Evolutionary conservation across 2,329 filamentous ascomycete species (phyloP), one percentile per base, ranked within the genome.

Genomic region (Aspergillaceae sp.): DNA sequence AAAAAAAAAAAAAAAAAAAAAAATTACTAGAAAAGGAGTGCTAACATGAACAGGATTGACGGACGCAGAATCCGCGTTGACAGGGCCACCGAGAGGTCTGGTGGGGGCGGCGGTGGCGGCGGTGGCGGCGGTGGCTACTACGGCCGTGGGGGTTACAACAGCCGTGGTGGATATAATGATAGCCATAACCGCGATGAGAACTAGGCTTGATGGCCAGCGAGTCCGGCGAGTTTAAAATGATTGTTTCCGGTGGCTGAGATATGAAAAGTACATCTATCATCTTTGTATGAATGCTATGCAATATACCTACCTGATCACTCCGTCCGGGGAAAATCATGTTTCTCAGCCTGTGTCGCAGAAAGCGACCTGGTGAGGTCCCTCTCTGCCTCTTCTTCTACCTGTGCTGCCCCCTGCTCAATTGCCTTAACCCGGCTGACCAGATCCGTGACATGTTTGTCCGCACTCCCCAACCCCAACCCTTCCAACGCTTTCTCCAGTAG

Each of bases 21-120:
- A 48, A 49, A 26, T 29, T 7, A 4, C n/a, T n/a, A 35, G 5
- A 7, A 7, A 19, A 19, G 27, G 0, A 26, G 10, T 11, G 35
- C 7, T 42, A 42, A 44, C 44, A 51, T 28, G 33, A 42, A 43
- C 56, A 94, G 90, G 61, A 95, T 97, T 69, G 90, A 97, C 69
- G 91, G 91, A 54, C 87, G 91, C 59, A 82, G 80, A 55, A 96
- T 98, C 67, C 89, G 91, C 58, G 91, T 98, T 55, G 91, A 97
- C 73, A 94, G 90, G 70, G 92, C 90, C 51, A 90, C 88, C 48
- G 90, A 96, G 69, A 84, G 83, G 55, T 75, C 80, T 47, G 78
- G 77, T 44, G 78, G 81, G 44, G 74, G 74, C 43, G 74, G 78
- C 44, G 68, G 71, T 45, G 68, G 70, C 50, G 74, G 74, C 43